A percentile compares a stretch with the other conserved stretches of the same genome.
Evolutionary conservation across 2,329 filamentous ascomycete species (phyloP).

Genomic region (Fusarium illudens): DNA sequence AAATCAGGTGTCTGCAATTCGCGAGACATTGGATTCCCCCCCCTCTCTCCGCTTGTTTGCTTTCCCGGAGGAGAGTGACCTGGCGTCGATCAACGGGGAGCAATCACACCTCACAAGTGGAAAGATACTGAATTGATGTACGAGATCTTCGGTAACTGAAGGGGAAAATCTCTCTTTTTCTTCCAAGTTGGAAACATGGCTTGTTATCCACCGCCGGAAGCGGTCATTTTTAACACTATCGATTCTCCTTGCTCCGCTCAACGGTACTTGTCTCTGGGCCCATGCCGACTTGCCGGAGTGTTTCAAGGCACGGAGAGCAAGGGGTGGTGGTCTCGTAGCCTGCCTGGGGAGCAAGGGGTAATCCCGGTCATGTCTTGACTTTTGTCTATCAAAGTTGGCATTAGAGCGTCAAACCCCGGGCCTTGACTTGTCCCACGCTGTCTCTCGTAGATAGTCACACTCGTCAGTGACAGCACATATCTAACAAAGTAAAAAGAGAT

Average conservation of each 20-base stretch:
- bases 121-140: neutral
- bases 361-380: neutral
- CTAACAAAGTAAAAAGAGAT: neutral
- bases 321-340: too few species aligned
- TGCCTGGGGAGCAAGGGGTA: too few species aligned
- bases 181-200: too few species aligned
- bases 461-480: neutral
- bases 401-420: neutral
- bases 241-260: neutral
- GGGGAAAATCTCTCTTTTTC: too few species aligned
- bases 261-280: conserved; percentile 1
- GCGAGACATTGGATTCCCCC: conserved; percentile 12
- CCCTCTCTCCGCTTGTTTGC: neutral
- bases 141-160: neutral
- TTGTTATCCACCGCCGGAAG: conserved; percentile 6
- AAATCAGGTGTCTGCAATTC: conserved; percentile 20
- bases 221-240: neutral
- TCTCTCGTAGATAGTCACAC: neutral
- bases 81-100: neutral
- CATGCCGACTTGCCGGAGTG: conserved; percentile 1
- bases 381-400: neutral
- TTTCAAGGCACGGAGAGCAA: neutral
- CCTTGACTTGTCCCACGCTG: neutral
- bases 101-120: neutral
- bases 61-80: too few species aligned